Percentiles rank a stretch among this genome's conserved stretches.
Conservation (phyloP, 2,329 filamentous ascomycete species). For the Talaromyces funiculosus region DNA sequence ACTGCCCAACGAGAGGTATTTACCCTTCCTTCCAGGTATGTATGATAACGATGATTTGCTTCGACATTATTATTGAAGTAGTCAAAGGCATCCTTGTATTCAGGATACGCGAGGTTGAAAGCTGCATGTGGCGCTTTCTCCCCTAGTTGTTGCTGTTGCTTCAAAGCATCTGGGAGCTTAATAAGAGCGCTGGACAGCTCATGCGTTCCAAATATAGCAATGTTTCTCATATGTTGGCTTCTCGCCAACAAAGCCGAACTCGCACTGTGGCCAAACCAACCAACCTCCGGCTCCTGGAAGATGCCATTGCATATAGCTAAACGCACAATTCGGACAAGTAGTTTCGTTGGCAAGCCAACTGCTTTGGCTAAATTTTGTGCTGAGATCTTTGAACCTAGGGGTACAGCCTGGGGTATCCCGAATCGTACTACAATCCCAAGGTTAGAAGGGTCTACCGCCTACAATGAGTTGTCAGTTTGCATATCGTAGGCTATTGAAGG, state of each 20-base stretch:
- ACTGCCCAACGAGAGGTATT: background rate
- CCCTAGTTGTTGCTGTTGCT: background rate
- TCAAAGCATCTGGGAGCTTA: background rate
- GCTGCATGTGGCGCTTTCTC: background rate
- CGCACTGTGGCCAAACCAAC: background rate
- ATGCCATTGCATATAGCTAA: constrained; percentile 4
- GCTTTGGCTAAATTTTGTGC: background rate
- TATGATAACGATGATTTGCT: background rate
- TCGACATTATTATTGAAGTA: background rate
- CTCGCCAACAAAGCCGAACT: background rate
- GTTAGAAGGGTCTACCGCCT: constrained; percentile 5
- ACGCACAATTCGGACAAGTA: background rate
- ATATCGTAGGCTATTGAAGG: too few relatives aligned
- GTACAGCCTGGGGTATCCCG: constrained; percentile 1
- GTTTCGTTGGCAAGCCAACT: background rate
- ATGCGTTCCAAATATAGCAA: background rate
- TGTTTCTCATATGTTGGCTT: constrained; percentile 2
- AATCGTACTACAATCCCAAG: background rate
- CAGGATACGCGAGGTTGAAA: constrained; percentile 3
- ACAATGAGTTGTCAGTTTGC: too few relatives aligned
- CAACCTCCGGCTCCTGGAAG: background rate
- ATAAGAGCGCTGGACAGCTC: background rate
- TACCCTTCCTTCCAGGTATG: constrained; percentile 6
- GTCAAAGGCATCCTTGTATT: background rate
- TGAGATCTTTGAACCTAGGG: background rate